A percentile compares a stretch with the other conserved stretches of the same genome.
These are phyloP conservation scores for Pyrenula aspistea DNA, from an alignment of 495 filamentous ascomycete species.

Conservation along the genomic window DNA sequence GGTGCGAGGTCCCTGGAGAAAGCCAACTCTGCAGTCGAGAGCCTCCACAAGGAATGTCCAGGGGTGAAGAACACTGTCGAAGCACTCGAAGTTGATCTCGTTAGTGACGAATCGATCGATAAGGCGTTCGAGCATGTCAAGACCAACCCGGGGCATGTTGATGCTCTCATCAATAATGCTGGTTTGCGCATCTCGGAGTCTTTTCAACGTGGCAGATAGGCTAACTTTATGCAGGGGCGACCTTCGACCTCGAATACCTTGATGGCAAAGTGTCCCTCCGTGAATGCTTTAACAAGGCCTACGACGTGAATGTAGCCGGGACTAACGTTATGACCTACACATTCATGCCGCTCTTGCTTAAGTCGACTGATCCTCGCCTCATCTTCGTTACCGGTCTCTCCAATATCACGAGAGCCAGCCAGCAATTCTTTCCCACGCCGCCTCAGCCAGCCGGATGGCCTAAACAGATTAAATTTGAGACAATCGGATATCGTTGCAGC, in stretches of 20 bases:
- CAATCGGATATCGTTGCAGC: conserved; percentile 19
- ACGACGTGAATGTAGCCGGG: conserved; percentile 36
- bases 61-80: conserved; percentile 11
- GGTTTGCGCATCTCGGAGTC: too few relatives aligned
- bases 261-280: conserved; percentile 22
- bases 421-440: conserved; percentile 9
- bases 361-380: conserved; percentile 31
- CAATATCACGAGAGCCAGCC: conserved; percentile 9
- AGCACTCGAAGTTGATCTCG: conserved; percentile 18
- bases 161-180: conserved; percentile 46
- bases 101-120: conserved; percentile 16
- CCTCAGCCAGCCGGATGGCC: conserved; percentile 29
- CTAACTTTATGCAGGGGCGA: conserved; percentile 18
- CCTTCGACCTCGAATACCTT: conserved; percentile 17
- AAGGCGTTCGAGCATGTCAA: conserved; percentile 17
- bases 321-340: conserved; percentile 30
- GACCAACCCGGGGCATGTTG: conserved; percentile 10
- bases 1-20: conserved; percentile 19
- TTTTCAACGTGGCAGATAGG: not conserved
- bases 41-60: conserved; percentile 13
- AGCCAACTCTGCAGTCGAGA: conserved; percentile 15
- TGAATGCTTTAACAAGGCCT: conserved; percentile 29
- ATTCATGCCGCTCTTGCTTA: conserved; percentile 36
- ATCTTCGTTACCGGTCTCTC: conserved; percentile 31
- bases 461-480: conserved; percentile 22